phyloP scores from a whole-genome alignment of 306 rosid species.

The Quercus bicolor region DNA sequence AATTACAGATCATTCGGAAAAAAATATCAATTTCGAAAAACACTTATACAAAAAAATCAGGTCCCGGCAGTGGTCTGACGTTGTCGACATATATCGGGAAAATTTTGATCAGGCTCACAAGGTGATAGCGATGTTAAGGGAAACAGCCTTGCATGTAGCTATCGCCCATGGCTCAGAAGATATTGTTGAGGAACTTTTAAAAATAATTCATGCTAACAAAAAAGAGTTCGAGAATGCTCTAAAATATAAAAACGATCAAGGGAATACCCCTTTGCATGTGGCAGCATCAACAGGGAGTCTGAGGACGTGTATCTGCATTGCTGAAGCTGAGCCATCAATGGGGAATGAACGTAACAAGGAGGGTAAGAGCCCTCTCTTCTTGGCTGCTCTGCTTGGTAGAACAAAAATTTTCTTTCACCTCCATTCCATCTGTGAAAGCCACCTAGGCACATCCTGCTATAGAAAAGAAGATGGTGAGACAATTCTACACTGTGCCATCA shows the following conservation, averaged over 20 bases:
- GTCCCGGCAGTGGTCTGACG: not conserved
- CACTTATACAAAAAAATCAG: too few relatives aligned
- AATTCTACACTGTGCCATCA: too few relatives aligned
- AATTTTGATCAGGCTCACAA: not conserved
- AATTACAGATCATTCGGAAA: too few relatives aligned
- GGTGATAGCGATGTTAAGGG: constrained; percentile 21
- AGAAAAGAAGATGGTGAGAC: not conserved
- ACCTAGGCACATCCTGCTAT: not conserved
- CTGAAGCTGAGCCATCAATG: not conserved
- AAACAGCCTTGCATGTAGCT: constrained; percentile 38
- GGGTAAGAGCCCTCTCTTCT: constrained; percentile 28
- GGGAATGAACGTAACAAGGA: constrained; percentile 12
- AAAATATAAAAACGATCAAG: not conserved
- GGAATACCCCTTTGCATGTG: constrained; percentile 23
- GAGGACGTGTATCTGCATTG: constrained; percentile 19
- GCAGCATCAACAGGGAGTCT: constrained; percentile 9
- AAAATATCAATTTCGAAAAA: too few relatives aligned
- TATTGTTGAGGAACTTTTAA: not conserved
- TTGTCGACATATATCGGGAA: not conserved
- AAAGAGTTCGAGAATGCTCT: not conserved
- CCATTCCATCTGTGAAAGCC: not conserved
- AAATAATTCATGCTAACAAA: not conserved
- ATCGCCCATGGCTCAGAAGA: constrained; percentile 24
- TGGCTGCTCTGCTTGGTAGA: constrained; percentile 11
- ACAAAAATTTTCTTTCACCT: constrained; percentile 25